These are phyloP conservation scores for Spongispora temasekensis DNA, from an alignment of 1,284 basidiomycete species.

Conservation along the genomic window DNA sequence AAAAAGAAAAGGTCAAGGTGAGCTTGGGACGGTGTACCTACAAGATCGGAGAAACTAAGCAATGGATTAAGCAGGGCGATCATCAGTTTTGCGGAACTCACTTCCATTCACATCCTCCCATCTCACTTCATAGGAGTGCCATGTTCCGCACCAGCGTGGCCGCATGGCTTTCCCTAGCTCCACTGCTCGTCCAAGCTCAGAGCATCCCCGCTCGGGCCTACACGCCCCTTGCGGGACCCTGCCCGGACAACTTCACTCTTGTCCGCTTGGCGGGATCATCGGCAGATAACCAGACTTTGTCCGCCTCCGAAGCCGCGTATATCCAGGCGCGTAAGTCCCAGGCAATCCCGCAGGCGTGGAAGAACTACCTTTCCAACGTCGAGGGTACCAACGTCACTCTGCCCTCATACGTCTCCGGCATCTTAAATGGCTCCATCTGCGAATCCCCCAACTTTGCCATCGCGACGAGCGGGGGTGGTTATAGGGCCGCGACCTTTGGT, in stretches of 20 bases:
- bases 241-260: constrained; percentile 35
- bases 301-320: constrained; percentile 32
- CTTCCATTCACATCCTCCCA: no score
- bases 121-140: no score
- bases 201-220: constrained; percentile 24
- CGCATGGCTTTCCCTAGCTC: constrained; percentile 18
- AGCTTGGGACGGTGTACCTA: no score
- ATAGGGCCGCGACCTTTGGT: constrained; percentile 51
- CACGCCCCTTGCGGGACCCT: constrained; percentile 29
- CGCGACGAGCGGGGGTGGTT: constrained; percentile 48
- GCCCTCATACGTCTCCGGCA: constrained; percentile 38
- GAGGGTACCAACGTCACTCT: constrained; percentile 27
- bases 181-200: constrained; percentile 23
- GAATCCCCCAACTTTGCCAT: constrained; percentile 43
- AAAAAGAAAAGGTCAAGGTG: no score
- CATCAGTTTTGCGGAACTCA: no score
- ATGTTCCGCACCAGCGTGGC: background rate
- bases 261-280: constrained; percentile 34
- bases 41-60: no score
- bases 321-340: constrained; percentile 30
- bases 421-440: constrained; percentile 31
- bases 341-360: constrained; percentile 35
- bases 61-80: no score
- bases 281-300: constrained; percentile 31
- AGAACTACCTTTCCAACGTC: constrained; percentile 38